Conservation (phyloP, 2,329 filamentous ascomycete genomes). For the Endoconidiophora polonica region DNA sequence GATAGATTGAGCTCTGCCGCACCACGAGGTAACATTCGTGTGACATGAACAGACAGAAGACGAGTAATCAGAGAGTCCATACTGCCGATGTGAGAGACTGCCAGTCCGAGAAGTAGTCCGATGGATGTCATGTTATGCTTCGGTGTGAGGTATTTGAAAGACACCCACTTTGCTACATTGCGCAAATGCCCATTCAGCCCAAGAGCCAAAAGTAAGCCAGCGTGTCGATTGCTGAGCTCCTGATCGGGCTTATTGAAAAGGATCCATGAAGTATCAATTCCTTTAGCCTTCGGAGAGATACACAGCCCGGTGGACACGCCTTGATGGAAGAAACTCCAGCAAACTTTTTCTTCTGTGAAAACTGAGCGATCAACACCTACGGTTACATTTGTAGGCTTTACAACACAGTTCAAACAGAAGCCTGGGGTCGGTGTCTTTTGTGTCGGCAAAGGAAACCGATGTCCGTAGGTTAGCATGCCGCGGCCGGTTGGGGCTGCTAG, state of each 20-base stretch:
- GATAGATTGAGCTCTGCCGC: slow-evolving; percentile 90
- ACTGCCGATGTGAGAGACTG: slow-evolving; percentile 85
- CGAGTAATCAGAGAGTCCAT: slow-evolving; percentile 95
- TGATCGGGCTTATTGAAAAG: slow-evolving; percentile 82
- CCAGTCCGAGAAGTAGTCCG: slow-evolving; percentile 77
- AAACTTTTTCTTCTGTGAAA: slow-evolving; percentile 91
- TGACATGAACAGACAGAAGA: slow-evolving; percentile 87
- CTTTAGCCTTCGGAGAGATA: slow-evolving; percentile 75
- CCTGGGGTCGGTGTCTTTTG: slow-evolving; percentile 81
- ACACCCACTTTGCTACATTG: slow-evolving; percentile 89
- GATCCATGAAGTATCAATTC: slow-evolving; percentile 98
- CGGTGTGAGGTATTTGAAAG: slow-evolving; percentile 96
- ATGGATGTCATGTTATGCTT: slow-evolving; percentile 99
- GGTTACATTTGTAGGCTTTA: slow-evolving; percentile 81
- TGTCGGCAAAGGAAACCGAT: slow-evolving; percentile 74
- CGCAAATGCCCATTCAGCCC: slow-evolving; percentile 93
- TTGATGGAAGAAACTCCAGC: slow-evolving; percentile 97
- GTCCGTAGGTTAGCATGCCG: slow-evolving; percentile 73
- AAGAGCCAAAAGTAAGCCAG: slow-evolving; percentile 77
- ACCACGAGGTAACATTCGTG: slow-evolving; percentile 78
- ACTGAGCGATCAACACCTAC: slow-evolving; percentile 78
- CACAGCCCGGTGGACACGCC: slow-evolving; percentile 84
- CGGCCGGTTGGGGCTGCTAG: slow-evolving; percentile 77
- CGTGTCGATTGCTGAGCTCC: slow-evolving; percentile 89
- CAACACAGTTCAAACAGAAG: slow-evolving; percentile 80